Evolutionary conservation across 805 yeast species (phyloP), one percentile per base, ranked within the genome.

Genomic region (Wickerhamiella azyma): DNA sequence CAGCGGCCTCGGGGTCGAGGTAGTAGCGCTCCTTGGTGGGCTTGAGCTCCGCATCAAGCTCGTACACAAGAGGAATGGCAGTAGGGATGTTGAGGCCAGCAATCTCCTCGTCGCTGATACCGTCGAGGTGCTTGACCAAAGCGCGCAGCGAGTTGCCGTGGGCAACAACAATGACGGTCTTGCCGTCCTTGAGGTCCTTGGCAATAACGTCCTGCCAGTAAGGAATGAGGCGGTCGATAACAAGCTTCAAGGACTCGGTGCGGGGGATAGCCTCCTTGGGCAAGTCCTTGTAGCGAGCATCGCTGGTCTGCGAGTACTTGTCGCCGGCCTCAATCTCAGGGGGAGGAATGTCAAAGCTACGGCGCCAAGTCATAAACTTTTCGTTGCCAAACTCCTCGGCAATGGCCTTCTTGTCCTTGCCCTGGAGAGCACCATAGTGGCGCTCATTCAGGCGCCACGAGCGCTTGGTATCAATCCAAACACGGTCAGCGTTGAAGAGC

Each of bases 1-100:
- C 95, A 62, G 97, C 97, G 62, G 96, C 97, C 74, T 85, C 96
- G 62, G 97, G 97, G 72, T 88, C 97, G 70, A 88, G 81, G 80
- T 88, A 88, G 77, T 88, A 85, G 59, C 94, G 79, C 58, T 85
- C 82, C 79, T 86, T 86, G 65, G 80, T 72, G 70, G 96, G 96
- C 70, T 77, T 77, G 70, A 88, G 78, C 62, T 75, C 64, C 46
- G 75, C 81, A 66, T 88, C 96, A 64, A 88, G 79, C 72, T 89
- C 96, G 72, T 83, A 89, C 53, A 89, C 96, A 71, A 88, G 79
- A 65, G 97, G 97, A 57, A 88, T 89, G 75, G 96, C 97, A 59
- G 96, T 88, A 70, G 97, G 96, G 66, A 88, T 86, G 80, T 88
- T 89, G 67, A 89, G 80, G 56, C 80, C 85, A 50, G 96, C 89